These are phyloP conservation scores for Dillenia turbinata DNA, from an alignment of 164 flowering plant genomes.

Conservation along the genomic window DNA sequence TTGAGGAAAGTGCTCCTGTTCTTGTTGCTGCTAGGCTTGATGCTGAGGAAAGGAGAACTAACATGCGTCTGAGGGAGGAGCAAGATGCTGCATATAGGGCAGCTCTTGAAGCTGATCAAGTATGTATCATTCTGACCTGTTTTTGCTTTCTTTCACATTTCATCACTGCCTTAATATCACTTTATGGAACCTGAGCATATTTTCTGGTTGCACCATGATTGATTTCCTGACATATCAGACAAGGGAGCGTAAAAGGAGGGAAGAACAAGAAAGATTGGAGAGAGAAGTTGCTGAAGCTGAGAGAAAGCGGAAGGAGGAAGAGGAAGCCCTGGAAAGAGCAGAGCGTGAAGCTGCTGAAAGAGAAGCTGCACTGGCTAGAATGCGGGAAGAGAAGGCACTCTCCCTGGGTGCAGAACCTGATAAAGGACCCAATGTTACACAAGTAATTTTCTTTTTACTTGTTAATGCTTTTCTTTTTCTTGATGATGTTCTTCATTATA, in stretches of 20 bases:
- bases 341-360: slow-evolving; percentile 87
- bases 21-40: slow-evolving; percentile 87
- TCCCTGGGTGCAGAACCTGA: slow-evolving; percentile 89
- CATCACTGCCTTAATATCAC: neutral
- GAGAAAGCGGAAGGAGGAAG: slow-evolving; percentile 84
- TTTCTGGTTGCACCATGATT: neutral
- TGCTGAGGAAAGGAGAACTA: slow-evolving; percentile 91
- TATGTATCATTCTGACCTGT: slow-evolving; percentile 21
- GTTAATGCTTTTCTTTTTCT: neutral
- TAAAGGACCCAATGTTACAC: slow-evolving; percentile 90
- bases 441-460: slow-evolving; percentile 33
- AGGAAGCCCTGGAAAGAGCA: slow-evolving; percentile 83
- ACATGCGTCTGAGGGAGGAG: slow-evolving; percentile 83
- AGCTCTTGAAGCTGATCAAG: slow-evolving; percentile 99
- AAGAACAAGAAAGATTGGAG: slow-evolving; percentile 82
- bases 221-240: slow-evolving; percentile 42
- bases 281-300: slow-evolving; percentile 97
- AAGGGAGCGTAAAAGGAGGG: slow-evolving; percentile 82
- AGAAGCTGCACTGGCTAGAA: slow-evolving; percentile 72
- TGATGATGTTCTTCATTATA: too few species aligned
- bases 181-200: neutral
- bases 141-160: slow-evolving; percentile 4
- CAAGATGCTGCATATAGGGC: slow-evolving; percentile 98
- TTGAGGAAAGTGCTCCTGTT: slow-evolving; percentile 86
- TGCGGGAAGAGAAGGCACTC: slow-evolving; percentile 77